A percentile compares a stretch with the other conserved stretches of the same genome.
phyloP scores from a whole-genome alignment of 73 alveolate genomes.

The Stentor coeruleus region DNA sequence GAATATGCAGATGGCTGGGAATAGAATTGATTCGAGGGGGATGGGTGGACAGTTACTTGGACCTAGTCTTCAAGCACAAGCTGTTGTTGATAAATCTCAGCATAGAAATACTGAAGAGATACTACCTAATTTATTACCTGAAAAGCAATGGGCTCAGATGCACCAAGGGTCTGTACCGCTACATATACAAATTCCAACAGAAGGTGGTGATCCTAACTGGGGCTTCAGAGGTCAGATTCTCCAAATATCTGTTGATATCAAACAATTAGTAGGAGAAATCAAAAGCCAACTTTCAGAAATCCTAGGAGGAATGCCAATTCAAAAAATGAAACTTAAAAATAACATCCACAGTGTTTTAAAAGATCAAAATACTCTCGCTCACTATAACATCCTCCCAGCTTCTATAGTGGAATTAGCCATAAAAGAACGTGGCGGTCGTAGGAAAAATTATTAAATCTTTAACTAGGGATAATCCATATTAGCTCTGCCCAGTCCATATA shows the following conservation, averaged over 20 bases:
- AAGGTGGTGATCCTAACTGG: constrained; percentile 26
- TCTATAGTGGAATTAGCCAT: constrained; percentile 19
- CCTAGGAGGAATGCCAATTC: constrained; percentile 26
- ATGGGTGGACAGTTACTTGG: no score
- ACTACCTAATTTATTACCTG: constrained; percentile 26
- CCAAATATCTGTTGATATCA: constrained; percentile 23
- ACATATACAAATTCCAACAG: constrained; percentile 16
- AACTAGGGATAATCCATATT: no score
- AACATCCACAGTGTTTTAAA: constrained; percentile 27
- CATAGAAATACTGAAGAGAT: not conserved
- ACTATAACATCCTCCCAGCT: not conserved
- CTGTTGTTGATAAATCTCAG: not conserved
- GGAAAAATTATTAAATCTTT: constrained; percentile 6
- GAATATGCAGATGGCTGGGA: no score
- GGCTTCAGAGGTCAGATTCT: constrained; percentile 30
- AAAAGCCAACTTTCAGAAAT: constrained; percentile 22
- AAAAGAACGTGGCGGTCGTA: constrained; percentile 37
- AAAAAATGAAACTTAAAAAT: constrained; percentile 36
- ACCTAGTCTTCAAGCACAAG: not conserved
- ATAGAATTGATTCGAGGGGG: no score
- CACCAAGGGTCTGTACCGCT: constrained; percentile 33
- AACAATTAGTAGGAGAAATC: constrained; percentile 11
- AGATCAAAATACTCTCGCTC: constrained; percentile 40
- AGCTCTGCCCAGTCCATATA: no score
- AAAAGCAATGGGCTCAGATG: constrained; percentile 42